Evolutionary conservation across 2,329 filamentous ascomycete species (phyloP).

Genomic region (Anthostomella pinea): DNA sequence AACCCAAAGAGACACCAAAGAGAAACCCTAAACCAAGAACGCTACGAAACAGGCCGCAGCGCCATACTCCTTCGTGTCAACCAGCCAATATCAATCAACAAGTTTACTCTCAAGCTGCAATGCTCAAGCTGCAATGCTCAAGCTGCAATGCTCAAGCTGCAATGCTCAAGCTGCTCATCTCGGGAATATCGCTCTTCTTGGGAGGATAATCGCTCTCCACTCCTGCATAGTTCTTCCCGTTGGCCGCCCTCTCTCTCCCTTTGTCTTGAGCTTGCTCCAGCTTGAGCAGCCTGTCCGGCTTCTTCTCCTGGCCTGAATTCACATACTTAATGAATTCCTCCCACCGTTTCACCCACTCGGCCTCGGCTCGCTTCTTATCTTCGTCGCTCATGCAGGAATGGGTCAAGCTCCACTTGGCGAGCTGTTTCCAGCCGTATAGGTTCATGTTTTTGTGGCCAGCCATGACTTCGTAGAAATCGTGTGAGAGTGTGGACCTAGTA

Average conservation of each 20-base stretch:
- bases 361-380: conserved; percentile 37
- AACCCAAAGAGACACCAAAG: too few relatives aligned
- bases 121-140: too few relatives aligned
- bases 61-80: too few relatives aligned
- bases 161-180: too few relatives aligned
- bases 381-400: conserved; percentile 52
- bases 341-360: conserved; percentile 56
- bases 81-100: too few relatives aligned
- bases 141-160: too few relatives aligned
- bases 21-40: too few relatives aligned
- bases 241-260: not conserved
- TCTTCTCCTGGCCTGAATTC: conserved; percentile 46
- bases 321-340: conserved; percentile 47
- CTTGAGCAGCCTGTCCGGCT: conserved; percentile 14
- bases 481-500: conserved; percentile 63
- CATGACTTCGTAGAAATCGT: conserved; percentile 77
- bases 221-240: too few relatives aligned
- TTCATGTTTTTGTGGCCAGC: conserved; percentile 65
- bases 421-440: conserved; percentile 69
- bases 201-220: too few relatives aligned
- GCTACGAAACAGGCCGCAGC: too few relatives aligned
- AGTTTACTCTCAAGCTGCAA: too few relatives aligned
- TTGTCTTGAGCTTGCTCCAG: conserved; percentile 3
- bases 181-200: too few relatives aligned
- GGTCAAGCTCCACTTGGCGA: conserved; percentile 60